These are phyloP conservation scores for Fusarium brevicatenulatum DNA, from an alignment of 2,329 filamentous ascomycete genomes.

Conservation along the genomic window DNA sequence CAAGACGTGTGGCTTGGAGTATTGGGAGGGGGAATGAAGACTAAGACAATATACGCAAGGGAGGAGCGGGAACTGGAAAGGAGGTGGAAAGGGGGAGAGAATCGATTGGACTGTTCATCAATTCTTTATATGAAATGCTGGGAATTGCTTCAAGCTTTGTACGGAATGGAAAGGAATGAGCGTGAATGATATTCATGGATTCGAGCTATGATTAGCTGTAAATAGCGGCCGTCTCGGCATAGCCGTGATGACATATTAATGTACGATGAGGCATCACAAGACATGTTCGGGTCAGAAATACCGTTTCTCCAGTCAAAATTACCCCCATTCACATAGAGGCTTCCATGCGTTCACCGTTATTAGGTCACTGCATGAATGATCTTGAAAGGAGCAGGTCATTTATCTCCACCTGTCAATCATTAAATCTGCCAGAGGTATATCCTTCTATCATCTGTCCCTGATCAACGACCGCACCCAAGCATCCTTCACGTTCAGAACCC, in stretches of 20 bases:
- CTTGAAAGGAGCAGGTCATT: not conserved
- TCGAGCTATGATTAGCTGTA: conserved; percentile 12
- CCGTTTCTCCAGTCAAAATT: not conserved
- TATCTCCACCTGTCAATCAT: conserved; percentile 8
- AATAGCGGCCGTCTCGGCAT: not conserved
- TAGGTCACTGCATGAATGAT: not conserved
- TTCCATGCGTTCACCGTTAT: not conserved
- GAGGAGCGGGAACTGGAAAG: not conserved
- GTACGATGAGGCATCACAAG: conserved; percentile 13
- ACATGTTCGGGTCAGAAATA: not conserved
- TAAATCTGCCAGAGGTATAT: conserved; percentile 29
- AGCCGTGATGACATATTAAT: conserved; percentile 5
- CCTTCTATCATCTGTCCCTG: conserved; percentile 4
- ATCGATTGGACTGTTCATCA: not conserved
- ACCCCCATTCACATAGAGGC: not conserved
- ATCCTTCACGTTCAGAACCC: not conserved
- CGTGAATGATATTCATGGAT: conserved; percentile 6
- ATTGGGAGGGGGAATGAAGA: not conserved
- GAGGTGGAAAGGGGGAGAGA: not conserved
- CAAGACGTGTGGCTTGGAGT: not conserved
- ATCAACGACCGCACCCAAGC: not conserved
- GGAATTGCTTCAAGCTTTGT: conserved; percentile 2
- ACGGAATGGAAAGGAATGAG: conserved; percentile 16
- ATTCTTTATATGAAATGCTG: not conserved
- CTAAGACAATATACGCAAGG: conserved; percentile 16